Conservation (phyloP, 202 grass and related monocot species). For the Setaria viridis region DNA sequence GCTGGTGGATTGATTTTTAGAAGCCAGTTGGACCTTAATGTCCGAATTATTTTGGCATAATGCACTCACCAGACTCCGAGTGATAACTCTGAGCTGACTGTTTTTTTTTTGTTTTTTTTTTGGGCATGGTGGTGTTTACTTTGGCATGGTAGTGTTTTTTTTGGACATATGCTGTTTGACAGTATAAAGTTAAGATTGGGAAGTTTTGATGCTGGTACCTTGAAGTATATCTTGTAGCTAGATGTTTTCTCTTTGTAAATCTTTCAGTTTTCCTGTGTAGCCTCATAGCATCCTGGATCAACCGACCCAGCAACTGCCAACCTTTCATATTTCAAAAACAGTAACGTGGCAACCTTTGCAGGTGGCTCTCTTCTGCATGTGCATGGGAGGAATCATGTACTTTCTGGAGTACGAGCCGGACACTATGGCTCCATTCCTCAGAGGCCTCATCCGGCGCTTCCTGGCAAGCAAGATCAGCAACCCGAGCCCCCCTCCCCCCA, state of each 20-base stretch:
- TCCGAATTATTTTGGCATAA: not conserved
- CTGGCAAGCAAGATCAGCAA: constrained; percentile 95
- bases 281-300: not conserved
- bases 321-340: constrained; percentile 1
- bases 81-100: not conserved
- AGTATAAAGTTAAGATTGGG: not conserved
- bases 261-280: constrained; percentile 9
- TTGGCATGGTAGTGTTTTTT: not conserved
- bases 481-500: constrained; percentile 59
- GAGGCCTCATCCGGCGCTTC: constrained; percentile 89
- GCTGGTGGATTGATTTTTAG: not conserved
- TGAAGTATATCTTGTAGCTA: not conserved
- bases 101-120: not conserved
- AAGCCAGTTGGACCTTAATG: not conserved
- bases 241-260: not conserved
- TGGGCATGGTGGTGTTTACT: not conserved
- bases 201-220: constrained; percentile 2
- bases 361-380: constrained; percentile 94
- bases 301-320: not conserved
- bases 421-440: constrained; percentile 97
- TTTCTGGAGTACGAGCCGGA: constrained; percentile 96
- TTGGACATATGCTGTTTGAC: not conserved
- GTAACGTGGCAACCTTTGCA: constrained; percentile 50
- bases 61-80: not conserved
- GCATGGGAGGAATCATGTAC: constrained; percentile 99